Base-by-base conservation (phyloP, 768 basidiomycete species). In the Auriscalpium orientale region DNA sequence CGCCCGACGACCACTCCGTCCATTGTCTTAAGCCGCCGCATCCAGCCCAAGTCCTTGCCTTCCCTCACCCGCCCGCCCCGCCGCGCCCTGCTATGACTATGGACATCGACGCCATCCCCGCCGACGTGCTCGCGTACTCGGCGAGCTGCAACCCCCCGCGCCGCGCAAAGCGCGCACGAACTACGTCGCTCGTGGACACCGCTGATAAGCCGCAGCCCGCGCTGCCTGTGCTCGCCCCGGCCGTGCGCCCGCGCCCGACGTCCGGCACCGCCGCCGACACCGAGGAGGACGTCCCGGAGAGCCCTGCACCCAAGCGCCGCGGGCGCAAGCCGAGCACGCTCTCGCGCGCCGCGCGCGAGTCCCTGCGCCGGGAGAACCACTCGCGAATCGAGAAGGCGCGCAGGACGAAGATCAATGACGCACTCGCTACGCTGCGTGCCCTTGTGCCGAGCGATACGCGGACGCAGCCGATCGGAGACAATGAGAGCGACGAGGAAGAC, bases 361-460 rank as follows among this genome's bases (percentile, higher is more conserved):
- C 86, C 2, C 85, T 91, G 70, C 83, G 95, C 52, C 92, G 95
- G 68, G 82, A 91, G 37, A 97, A 97, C 71, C 95, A 98, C 66
- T 91, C 88, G 6, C 83, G 94, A 59, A 98, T 98, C 67, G 95
- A 98, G 73, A 90, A 95, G 66, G 84, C 94, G 0, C 75, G 95
- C 34, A 78, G 95, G 57, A 95, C 95, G 11, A 97, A 97, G 79
- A 98, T 98, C 61, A 98, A 98, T 66, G 87, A 91, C 51, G 91
- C 94, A 0, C 77, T 98, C 6, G 78, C 85, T 2, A 82, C 85
- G 2, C 72, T 98, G 46, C 82, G 85, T 58, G 76, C 78, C 60
- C 83, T 97, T 63, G 91, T 95, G 1, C 91, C 92, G 0, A 45
- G 49, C 11, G 56, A 56, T 13, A 37, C 43, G 65, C 74, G 8